Evolutionary conservation across 192 early-diverging fungal species (phyloP).

Genomic region (Umbelopsis isabellina): DNA sequence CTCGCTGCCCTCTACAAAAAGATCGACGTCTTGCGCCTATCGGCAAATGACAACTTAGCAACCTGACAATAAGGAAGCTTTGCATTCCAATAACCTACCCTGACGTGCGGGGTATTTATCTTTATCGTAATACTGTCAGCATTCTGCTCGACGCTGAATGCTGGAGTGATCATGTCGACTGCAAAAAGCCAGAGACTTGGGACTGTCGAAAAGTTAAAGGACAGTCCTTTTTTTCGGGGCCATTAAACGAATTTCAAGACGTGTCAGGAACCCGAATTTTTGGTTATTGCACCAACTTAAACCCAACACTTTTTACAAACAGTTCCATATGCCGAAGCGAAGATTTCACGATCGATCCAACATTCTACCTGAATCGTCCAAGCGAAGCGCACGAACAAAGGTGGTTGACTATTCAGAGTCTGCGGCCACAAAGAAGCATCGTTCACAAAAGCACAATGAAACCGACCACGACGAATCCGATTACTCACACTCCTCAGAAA

Average conservation of each 20-base stretch:
- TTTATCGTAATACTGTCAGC: slow-evolving; percentile 72
- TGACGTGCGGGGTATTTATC: slow-evolving; percentile 84
- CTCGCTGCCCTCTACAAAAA: slow-evolving; percentile 78
- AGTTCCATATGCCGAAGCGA: background rate
- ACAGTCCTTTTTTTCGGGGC: background rate
- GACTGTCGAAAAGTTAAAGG: background rate
- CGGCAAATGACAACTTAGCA: background rate
- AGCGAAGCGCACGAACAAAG: background rate
- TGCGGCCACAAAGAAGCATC: background rate
- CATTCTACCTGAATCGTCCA: slow-evolving; percentile 4
- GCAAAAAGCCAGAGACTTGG: background rate
- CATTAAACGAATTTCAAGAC: background rate
- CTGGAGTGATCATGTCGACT: slow-evolving; percentile 89
- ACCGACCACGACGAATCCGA: slow-evolving; percentile 1
- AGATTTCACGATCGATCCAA: background rate
- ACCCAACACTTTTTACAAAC: too few relatives aligned
- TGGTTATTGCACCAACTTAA: too few relatives aligned
- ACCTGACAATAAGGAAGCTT: slow-evolving; percentile 1
- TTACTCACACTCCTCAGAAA: slow-evolving; percentile 2
- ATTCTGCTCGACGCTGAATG: slow-evolving; percentile 80
- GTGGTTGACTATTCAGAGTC: slow-evolving; percentile 9
- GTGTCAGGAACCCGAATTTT: background rate
- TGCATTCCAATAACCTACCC: slow-evolving; percentile 37
- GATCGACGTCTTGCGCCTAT: slow-evolving; percentile 85
- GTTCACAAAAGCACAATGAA: background rate